Base-by-base conservation (phyloP, 495 filamentous ascomycete species). In the Aspergillus incahuasiensis region DNA sequence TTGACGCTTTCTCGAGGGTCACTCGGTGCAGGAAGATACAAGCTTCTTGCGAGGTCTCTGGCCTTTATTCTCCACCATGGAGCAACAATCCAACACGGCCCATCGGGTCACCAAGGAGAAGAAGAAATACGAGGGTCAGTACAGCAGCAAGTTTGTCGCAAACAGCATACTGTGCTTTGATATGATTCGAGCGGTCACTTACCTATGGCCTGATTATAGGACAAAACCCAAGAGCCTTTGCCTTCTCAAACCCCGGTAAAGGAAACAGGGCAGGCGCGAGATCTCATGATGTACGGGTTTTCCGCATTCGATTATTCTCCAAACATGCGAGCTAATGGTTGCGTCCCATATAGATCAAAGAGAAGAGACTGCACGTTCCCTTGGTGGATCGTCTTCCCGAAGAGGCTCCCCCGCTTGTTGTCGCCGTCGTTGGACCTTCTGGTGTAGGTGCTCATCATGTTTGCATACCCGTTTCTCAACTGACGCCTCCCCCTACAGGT, bases 301-400 rank as follows among this genome's bases (percentile, higher is more conserved):
- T 45, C 32, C 9, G 24, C 24, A 55, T 49, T 22, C 30, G 6
- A 35, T 58, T 42, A 21, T 19, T 18, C 1, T 32, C 1, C 18
- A 16, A 35, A 20, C 43, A 5, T 30, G 35, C 11, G 11, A 42
- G 32, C 58, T 65, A 46, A 63, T 43, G 25, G 3, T n/a, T 19
- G 8, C 13, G 59, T 32, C 32, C 32, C 8, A 35, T 40, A 52
- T 22, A 92, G 86, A 82, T 96, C 69, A 92, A 89, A 80, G 94
- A 98, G 74, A 97, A 95, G 72, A 80, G 92, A 32, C 76, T 97
- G 19, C 94, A 98, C 81, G 94, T 97, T 13, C 94, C 94, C 30
- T 86, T 95, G 59, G 87, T 97, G 67, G 94, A 98, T 74, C 85
- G 94, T 53, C 76, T 97, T 56, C 95, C 94, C 46, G 91, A 96